A percentile compares a stretch with the other conserved stretches of the same genome.
Evolutionary conservation across 768 basidiomycete species (phyloP).

Genomic region (Sistotremastrum niveocremeum): DNA sequence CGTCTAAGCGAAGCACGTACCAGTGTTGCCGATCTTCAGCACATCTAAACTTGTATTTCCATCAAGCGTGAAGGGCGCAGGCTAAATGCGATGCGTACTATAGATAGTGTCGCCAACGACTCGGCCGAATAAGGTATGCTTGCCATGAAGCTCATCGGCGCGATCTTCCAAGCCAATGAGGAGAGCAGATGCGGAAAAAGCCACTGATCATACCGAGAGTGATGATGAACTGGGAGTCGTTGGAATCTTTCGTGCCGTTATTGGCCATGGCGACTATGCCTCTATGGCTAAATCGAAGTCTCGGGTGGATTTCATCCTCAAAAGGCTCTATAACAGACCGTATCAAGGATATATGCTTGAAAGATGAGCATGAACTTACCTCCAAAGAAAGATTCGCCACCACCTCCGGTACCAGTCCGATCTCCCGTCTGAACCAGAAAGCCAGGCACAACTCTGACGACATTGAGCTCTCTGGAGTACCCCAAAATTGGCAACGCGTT

Average conservation of each 20-base stretch:
- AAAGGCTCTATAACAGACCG: slow-evolving; percentile 55
- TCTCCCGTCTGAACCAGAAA: slow-evolving; percentile 96
- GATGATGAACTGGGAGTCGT: slow-evolving; percentile 91
- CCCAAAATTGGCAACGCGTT: slow-evolving; percentile 4
- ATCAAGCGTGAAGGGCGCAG: slow-evolving; percentile 1
- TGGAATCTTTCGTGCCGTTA: slow-evolving; percentile 71
- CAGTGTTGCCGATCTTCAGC: slow-evolving; percentile 81
- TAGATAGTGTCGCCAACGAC: slow-evolving; percentile 79
- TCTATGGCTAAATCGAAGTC: slow-evolving; percentile 78
- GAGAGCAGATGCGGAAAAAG: neutral
- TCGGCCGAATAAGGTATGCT: slow-evolving; percentile 91
- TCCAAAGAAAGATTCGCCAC: slow-evolving; percentile 93
- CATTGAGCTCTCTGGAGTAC: neutral
- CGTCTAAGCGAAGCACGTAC: slow-evolving; percentile 26
- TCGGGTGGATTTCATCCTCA: slow-evolving; percentile 88
- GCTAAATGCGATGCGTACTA: slow-evolving; percentile 36
- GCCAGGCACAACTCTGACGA: slow-evolving; percentile 61
- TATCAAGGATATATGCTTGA: neutral
- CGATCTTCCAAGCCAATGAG: slow-evolving; percentile 36
- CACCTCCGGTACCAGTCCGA: slow-evolving; percentile 76
- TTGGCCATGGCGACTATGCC: slow-evolving; percentile 95
- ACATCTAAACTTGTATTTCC: slow-evolving; percentile 41
- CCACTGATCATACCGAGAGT: slow-evolving; percentile 51
- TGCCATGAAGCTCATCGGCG: slow-evolving; percentile 86
- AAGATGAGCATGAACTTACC: slow-evolving; percentile 27